Evolutionary conservation across 768 basidiomycete genomes (phyloP), one percentile per base, ranked within the genome.

Genomic region (Plicaturopsis crispa): DNA sequence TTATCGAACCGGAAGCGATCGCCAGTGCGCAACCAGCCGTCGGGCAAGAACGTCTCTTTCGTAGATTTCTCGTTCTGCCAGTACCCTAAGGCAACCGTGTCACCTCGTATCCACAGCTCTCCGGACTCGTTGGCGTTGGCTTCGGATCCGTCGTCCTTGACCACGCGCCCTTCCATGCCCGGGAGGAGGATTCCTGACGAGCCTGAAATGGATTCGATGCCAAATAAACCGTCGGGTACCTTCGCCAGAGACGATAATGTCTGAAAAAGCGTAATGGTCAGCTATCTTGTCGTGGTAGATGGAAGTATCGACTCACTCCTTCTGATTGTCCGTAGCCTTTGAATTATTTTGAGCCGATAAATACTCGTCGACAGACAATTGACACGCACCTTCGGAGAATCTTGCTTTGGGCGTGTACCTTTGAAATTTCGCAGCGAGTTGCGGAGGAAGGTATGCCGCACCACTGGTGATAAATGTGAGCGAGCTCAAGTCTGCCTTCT

Each of bases 11-110:
- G 59, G 51, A 87, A 81, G 38, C 68, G 63, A 54, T 90, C 86
- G 3, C 87, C 87, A 0, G 84, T 88, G 38, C 63, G 66, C 18
- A 90, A 47, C 87, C 87, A 90, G 14, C 84, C 83, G 32, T 73
- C 66, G 10, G 39, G 46, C 33, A 73, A 48, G 50, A 88, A 89
- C 1, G 84, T 79, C 47, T 75, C 74, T 35, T 61, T 60, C 18
- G 75, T 84, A 0, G 83, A 80, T 42, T 72, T 66, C 35, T 75
- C 70, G 51, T 88, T 81, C 32, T 77, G 73, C 74, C 75, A 80
- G 54, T 89, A 90, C 0, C 86, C 86, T 0, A 75, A 51, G 0
- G 75, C 71, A 20, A 85, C 53, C 43, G 74, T 80, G 0, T 41
- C 52, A 12, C 80, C 70, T 24, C 62, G 65, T 6, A 87, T 49